Percentiles rank a stretch among this genome's conserved stretches.
phyloP scores from a whole-genome alignment of 192 early-diverging fungal genomes.

The Coemansia sp. region DNA sequence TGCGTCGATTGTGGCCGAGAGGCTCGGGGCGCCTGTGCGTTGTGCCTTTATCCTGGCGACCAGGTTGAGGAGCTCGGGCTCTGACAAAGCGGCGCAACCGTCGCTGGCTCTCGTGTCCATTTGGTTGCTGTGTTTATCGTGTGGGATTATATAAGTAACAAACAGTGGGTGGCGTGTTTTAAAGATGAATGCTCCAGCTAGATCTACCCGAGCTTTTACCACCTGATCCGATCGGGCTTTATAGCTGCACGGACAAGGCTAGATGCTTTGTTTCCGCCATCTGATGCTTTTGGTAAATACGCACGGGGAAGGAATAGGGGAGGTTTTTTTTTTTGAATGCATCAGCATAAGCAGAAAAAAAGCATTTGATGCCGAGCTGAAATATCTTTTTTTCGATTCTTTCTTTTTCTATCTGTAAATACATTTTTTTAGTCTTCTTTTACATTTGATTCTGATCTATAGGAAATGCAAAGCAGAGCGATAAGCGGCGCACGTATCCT shows the following conservation, averaged over 20 bases:
- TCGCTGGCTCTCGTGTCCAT: conserved; percentile 6
- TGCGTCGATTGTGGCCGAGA: background rate
- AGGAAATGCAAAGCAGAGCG: conserved; percentile 4
- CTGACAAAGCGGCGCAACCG: background rate
- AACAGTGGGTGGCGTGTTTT: no score
- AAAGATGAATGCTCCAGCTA: no score
- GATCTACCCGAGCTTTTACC: no score
- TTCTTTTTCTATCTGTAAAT: background rate
- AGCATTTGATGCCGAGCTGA: background rate
- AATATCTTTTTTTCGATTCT: background rate
- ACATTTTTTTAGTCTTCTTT: background rate
- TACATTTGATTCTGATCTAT: background rate
- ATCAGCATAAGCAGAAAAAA: conserved; percentile 1
- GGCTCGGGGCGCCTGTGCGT: background rate
- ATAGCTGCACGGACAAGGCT: no score
- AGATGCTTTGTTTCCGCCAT: no score
- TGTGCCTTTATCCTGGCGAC: background rate
- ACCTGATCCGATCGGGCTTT: no score
- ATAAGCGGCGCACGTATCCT: conserved; percentile 28
- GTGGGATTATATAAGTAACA: no score
- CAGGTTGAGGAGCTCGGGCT: background rate
- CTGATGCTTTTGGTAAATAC: no score
- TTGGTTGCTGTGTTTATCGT: no score
- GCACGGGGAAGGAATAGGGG: no score
- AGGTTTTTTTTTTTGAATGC: background rate